These are phyloP conservation scores for Rhodomyrtus psidioides DNA, from an alignment of 441 rosid genomes.

Conservation along the genomic window DNA sequence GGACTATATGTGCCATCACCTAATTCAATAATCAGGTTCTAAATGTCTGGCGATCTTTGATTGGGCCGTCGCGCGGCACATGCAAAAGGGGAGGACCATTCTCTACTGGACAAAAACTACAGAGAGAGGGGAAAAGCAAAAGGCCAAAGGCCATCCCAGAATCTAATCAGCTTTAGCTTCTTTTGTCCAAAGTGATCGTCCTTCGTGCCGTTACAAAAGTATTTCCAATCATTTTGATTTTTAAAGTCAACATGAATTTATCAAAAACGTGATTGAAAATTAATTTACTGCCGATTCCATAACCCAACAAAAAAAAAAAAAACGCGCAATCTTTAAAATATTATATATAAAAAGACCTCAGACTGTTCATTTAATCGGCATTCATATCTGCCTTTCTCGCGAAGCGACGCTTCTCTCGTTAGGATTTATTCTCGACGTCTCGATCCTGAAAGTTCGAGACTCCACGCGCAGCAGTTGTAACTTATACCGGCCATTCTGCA, in stretches of 20 bases:
- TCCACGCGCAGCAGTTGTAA: too few relatives aligned
- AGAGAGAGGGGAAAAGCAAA: too few relatives aligned
- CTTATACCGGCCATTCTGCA: too few relatives aligned
- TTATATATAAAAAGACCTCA: too few relatives aligned
- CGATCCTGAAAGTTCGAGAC: neutral
- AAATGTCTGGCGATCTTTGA: neutral
- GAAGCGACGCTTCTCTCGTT: accelerated
- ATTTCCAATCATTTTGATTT: neutral
- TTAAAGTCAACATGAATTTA: neutral
- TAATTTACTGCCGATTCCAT: neutral
- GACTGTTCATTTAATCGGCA: too few relatives aligned
- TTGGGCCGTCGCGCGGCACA: neutral
- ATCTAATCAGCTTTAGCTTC: neutral
- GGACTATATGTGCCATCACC: too few relatives aligned
- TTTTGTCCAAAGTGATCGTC: neutral
- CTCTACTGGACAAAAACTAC: neutral
- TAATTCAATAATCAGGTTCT: neutral
- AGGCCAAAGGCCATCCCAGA: neutral
- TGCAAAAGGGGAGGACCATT: neutral
- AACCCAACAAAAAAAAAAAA: neutral
- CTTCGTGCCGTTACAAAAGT: neutral
- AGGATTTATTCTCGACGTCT: accelerated
- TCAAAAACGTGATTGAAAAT: neutral
- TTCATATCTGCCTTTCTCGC: too few relatives aligned
- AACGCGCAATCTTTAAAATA: neutral